Conservation (phyloP, 2,329 filamentous ascomycete species). For the Aspergillus uvarum region DNA sequence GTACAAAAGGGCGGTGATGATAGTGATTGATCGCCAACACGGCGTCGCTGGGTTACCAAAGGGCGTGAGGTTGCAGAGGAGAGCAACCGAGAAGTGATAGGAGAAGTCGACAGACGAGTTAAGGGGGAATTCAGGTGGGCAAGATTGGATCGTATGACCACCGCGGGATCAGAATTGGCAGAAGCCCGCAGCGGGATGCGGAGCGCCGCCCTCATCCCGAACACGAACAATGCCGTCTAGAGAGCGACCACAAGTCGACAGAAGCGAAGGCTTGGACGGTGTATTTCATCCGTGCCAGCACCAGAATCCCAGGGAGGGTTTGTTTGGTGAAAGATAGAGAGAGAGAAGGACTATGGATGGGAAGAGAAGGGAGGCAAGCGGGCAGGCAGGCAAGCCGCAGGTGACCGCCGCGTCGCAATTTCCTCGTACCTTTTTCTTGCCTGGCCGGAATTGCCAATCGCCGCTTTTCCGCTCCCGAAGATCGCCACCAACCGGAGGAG, state of each 20-base stretch:
- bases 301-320: slow-evolving; percentile 4
- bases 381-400: slow-evolving; percentile 8
- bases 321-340: neutral
- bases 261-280: neutral
- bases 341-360: neutral
- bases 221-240: slow-evolving; percentile 19
- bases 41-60: neutral
- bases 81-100: neutral
- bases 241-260: slow-evolving; percentile 15
- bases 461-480: neutral
- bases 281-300: slow-evolving; percentile 13
- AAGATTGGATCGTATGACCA: slow-evolving; percentile 27
- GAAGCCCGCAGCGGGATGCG: slow-evolving; percentile 35
- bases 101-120: neutral
- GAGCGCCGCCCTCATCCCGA: slow-evolving; percentile 37
- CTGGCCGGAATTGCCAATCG: neutral
- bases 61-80: neutral
- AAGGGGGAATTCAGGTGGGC: slow-evolving; percentile 15
- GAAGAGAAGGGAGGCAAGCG: slow-evolving; percentile 5
- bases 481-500: neutral
- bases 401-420: slow-evolving; percentile 6
- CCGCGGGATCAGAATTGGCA: slow-evolving; percentile 29
- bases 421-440: slow-evolving; percentile 12
- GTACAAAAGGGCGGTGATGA: neutral
- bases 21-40: neutral